Base-by-base conservation (phyloP, 1,284 basidiomycete genomes). In the Austroboletus novae-zelandiae region DNA sequence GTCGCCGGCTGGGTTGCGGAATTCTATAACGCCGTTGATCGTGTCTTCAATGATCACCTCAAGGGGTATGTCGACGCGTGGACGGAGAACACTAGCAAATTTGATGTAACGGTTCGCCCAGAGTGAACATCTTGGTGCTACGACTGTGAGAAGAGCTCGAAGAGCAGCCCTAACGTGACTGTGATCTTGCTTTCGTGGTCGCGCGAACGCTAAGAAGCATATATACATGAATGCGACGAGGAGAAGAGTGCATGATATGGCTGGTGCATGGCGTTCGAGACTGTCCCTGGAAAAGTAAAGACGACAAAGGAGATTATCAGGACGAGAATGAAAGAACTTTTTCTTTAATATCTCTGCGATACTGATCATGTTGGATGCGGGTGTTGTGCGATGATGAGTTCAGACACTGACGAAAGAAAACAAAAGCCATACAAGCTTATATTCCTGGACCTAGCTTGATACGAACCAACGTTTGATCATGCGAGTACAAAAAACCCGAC, bases 81-180 rank as follows among this genome's bases (percentile, higher is more conserved):
- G 47, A 31, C 40, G 40, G 13, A 37, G 17, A 48, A 45, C 32
- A 3, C 58, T 59, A 31, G 69, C 66, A 14, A 71, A 50, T 15
- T 57, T 29, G 40, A 64, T 58, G 46, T 74, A 73, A 14, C 53
- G 59, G 6, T 45, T 44, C 9, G 73, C 70, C 71, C 71, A 73
- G 43, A 66, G 51, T 20, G 73, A 74, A 34, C 61, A 62, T 0
- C 63, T 65, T 7, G 71, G 73, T 3, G 57, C 57, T 20, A 73
- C 29, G 48, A 74, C 49, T 6, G 64, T 52, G 43, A 67, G 60
- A 34, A 73, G 59, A 25, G 70, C 65, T 48, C 53, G 54, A 15
- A 73, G 63, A 40, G 65, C 53, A n/a, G 37, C 46, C 41, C 68
- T 68, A 25, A 58, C 60, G 17, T 30, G 49, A n/a, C 43, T 34